Conservation (phyloP, 2,329 filamentous ascomycete species). For the Hymenotorrendiella dingleyae region DNA sequence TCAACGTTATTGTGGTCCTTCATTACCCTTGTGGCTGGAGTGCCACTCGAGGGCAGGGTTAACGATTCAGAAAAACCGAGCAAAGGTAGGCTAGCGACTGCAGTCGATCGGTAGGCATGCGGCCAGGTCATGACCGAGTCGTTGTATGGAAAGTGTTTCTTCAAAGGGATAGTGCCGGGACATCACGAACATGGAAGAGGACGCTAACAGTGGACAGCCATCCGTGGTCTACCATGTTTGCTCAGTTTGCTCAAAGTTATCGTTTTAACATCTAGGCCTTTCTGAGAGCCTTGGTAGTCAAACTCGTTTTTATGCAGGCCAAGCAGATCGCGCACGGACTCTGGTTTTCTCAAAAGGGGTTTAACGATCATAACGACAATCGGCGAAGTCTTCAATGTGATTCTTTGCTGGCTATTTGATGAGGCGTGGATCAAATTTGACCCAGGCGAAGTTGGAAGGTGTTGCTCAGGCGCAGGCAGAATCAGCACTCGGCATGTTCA, state of each 20-base stretch:
- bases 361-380: constrained; percentile 16
- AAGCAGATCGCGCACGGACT: too few relatives aligned
- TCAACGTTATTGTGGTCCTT: constrained; percentile 10
- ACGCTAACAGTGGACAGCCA: too few relatives aligned
- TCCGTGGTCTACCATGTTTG: too few relatives aligned
- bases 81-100: constrained; percentile 11
- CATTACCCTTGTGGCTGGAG: constrained; percentile 3
- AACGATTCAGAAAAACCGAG: constrained; percentile 13
- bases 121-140: constrained; percentile 17
- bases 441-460: constrained; percentile 11
- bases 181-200: too few relatives aligned
- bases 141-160: constrained; percentile 38
- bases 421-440: constrained; percentile 11
- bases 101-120: constrained; percentile 11
- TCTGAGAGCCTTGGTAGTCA: too few relatives aligned
- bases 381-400: constrained; percentile 14
- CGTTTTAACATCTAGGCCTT: too few relatives aligned
- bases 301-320: too few relatives aligned
- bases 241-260: too few relatives aligned
- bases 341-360: constrained; percentile 9
- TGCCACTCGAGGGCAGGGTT: constrained; percentile 14
- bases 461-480: constrained; percentile 10
- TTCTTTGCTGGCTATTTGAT: too few relatives aligned
- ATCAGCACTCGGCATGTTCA: constrained; percentile 16
- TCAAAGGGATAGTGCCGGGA: constrained; percentile 31